Base-by-base conservation (phyloP, 257 asterid genomes). In the Capsicum baccatum region DNA sequence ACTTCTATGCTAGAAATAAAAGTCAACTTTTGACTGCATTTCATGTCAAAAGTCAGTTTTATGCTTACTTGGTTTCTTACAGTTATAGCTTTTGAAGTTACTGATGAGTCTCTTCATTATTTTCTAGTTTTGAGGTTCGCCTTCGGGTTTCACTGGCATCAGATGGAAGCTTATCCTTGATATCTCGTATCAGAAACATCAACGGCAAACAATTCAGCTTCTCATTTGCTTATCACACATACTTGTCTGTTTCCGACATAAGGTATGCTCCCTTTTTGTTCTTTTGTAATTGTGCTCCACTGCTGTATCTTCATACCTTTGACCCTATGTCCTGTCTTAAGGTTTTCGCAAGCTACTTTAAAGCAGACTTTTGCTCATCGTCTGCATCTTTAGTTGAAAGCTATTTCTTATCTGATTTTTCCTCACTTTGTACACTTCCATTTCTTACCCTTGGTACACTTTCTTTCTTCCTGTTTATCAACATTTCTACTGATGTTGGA, bases 191-290 rank as follows among this genome's bases (percentile, higher is more conserved):
- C 67, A 92, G 98, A 92, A 96, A 96, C 85, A 85, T 93, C 82
- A 93, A 92, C 16, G 95, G 96, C 85, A 96, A 94, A 62, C 96
- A 95, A 80, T 94, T 93, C 92, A 93, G 94, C 88, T 96, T 94
- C 94, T 90, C 99, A 19, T 94, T 96, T 86, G 98, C 93, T 0
- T 96, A 92, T 84, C 99, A 93, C 73, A 92, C 99, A 0, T 90
- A 94, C 83, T 89, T 96, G 64, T 91, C 97, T 54, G 92, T 96
- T 85, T 94, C 99, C 3, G 99, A 96, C 90, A 94, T 96, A 90
- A 92, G 99, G 99, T 92, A 86, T 59, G 82, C 54, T 79, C 37
- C 10, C 21, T 73, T 26, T 55, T 26, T 79, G 62, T 69, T 69
- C 42, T 42, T 44, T 16, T 59, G 83, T 62, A 16, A 83, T 67